Evolutionary conservation across 1,284 basidiomycete genomes (phyloP), one percentile per base, ranked within the genome.

Genomic region (Baeospora myosura): DNA sequence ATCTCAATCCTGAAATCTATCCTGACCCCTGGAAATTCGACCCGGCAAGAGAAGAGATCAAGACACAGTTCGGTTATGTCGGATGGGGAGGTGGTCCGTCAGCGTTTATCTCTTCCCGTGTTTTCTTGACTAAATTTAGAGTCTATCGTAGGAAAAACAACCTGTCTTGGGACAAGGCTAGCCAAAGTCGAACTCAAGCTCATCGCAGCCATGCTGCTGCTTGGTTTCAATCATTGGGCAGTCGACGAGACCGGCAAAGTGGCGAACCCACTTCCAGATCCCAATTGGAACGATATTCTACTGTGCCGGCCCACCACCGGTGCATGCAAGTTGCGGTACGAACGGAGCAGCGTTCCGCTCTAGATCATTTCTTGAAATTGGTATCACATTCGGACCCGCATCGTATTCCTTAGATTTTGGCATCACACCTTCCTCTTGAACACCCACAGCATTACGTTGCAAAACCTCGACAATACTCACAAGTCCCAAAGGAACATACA

Each of bases 231-330:
- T 46, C 72, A 77, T 52, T 60, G 57, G 30, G 60, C 76, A 40
- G 72, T 81, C 5, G 76, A 81, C 53, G 58, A 57, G 22, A 54
- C 52, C 26, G 82, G 78, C 29, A 59, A 63, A 47, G 57, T 54
- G 18, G 65, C 66, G 16, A 58, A 62, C 43, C 58, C 60, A 24
- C 59, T 69, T 3, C 81, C 81, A 22, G 64, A 57, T 29, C 82
- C 83, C 11, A 78, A 86, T 52, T 86, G 83, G 82, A 85, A 86
- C 58, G 82, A 86, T 54, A 72, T 73, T 43, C 65, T 82, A 34
- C 61, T 75, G 40, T 83, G 82, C 55, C 71, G 76, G 31, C 82
- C 82, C 4, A 64, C 71, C 36, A 55, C 63, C 39, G 72, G 69
- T 33, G 62, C 70, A 25, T 78, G 74, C 54, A 71, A 65, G 49